These are phyloP conservation scores for Halophytophthora batemanensis DNA, from an alignment of 352 stramenopile species.

Conservation along the genomic window DNA sequence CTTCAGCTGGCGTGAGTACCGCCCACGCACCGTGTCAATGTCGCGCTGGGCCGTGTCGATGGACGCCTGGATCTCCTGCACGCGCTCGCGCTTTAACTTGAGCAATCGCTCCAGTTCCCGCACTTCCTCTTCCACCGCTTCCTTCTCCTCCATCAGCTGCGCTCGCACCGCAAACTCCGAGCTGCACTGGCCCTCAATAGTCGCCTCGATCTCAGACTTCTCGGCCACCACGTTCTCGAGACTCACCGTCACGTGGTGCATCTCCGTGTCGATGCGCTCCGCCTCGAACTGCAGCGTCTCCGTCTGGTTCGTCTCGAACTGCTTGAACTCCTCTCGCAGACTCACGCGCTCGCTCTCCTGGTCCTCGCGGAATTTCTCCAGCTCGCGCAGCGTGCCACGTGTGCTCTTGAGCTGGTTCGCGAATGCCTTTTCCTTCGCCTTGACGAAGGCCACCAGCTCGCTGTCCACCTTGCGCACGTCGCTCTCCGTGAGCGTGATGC, in stretches of 20 bases:
- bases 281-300: constrained; percentile 79
- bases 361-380: constrained; percentile 78
- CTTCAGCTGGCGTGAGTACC: constrained; percentile 78
- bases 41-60: constrained; percentile 75
- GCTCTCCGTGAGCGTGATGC: constrained; percentile 76
- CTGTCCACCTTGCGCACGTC: constrained; percentile 77
- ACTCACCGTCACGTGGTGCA: constrained; percentile 74
- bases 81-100: constrained; percentile 52
- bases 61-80: constrained; percentile 55
- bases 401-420: constrained; percentile 74
- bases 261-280: constrained; percentile 67
- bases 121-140: constrained; percentile 67
- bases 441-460: constrained; percentile 65
- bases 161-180: constrained; percentile 52
- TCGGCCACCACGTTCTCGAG: constrained; percentile 66
- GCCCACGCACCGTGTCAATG: constrained; percentile 68
- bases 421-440: constrained; percentile 78
- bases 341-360: constrained; percentile 49
- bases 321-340: constrained; percentile 52
- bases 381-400: constrained; percentile 59
- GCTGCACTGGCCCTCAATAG: constrained; percentile 75
- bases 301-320: constrained; percentile 64
- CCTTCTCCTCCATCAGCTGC: constrained; percentile 54
- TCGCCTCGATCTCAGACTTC: constrained; percentile 73
- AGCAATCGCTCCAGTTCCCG: constrained; percentile 65